Base-by-base conservation (phyloP, 1,284 basidiomycete species). In the Cryptococcus deneoformans region DNA sequence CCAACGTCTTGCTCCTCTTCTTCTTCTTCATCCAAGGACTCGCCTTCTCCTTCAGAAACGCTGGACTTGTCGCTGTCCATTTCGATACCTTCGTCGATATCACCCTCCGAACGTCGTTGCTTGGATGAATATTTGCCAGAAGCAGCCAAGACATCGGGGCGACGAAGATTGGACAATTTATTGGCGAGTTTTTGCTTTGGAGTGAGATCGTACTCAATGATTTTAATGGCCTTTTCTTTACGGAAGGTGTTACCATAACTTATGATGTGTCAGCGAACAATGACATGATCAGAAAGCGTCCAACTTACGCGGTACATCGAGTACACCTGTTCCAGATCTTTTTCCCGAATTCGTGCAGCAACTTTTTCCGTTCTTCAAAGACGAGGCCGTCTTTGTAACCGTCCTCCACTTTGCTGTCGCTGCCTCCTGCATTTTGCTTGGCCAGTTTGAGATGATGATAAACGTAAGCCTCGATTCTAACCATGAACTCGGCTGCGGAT, bases 151-250 rank as follows among this genome's bases (percentile, higher is more conserved):
- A 93, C 87, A 72, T 91, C 82, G 20, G 86, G 88, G 34, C 88
- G 84, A 61, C 79, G 84, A 58, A 87, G 77, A n/a, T 79, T 82
- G 52, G 78, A 76, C n/a, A 79, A 75, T 6, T 77, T 71, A 72
- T 89, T 86, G 52, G 84, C 81, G 40, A 78, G 81, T 75, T 89
- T 90, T 71, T 94, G 88, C 77, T 93, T 95, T 6, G 77, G 57
- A 1, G 89, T 82, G 36, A 98, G 82, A 68, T 93, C 92, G 69
- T 90, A 90, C 79, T 98, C 94, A 73, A 98, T 88, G 62, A 99
- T 85, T 79, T 97, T 98, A 58, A 91, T 90, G 71, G 90, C 84
- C 1, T 91, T 92, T 73, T 99, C 96, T 75, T 94, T 97, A 58
- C 94, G 87, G 77, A 92, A 90, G 0, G 90, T 89, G 71, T 91